Evolutionary conservation across 345 rosid genomes (phyloP).

Genomic region (Bretschneidera sinensis): DNA sequence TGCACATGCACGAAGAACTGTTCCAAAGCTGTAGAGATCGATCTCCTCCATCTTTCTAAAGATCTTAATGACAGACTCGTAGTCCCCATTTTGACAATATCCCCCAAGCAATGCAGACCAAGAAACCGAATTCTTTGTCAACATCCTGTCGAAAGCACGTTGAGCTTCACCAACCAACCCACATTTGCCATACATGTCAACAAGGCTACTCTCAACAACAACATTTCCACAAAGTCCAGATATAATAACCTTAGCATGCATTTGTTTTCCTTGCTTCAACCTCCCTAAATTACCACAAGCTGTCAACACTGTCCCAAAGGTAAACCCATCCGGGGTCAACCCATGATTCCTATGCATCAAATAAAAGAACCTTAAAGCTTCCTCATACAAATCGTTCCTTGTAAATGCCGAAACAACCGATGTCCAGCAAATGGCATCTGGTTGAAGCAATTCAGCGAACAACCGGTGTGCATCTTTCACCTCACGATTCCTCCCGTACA

Average conservation of each 20-base stretch:
- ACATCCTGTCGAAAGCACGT: slow-evolving; percentile 63
- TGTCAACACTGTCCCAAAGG: slow-evolving; percentile 67
- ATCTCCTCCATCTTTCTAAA: slow-evolving; percentile 45
- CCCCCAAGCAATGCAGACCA: slow-evolving; percentile 81
- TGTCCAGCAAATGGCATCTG: slow-evolving; percentile 82
- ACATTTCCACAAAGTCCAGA: slow-evolving; percentile 55
- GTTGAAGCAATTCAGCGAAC: slow-evolving; percentile 73
- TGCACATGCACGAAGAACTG: slow-evolving; percentile 78
- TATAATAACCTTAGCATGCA: slow-evolving; percentile 58
- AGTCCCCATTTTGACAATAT: slow-evolving; percentile 70
- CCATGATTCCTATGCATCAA: slow-evolving; percentile 46
- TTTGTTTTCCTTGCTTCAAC: slow-evolving; percentile 71
- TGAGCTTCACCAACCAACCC: slow-evolving; percentile 49
- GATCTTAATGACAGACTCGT: slow-evolving; percentile 53
- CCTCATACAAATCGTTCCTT: slow-evolving; percentile 53
- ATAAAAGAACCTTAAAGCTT: slow-evolving; percentile 51
- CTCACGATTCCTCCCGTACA: slow-evolving; percentile 58
- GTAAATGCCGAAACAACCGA: slow-evolving; percentile 60
- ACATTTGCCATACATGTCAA: slow-evolving; percentile 96
- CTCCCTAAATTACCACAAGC: slow-evolving; percentile 77
- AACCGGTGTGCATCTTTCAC: slow-evolving; percentile 43
- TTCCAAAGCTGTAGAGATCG: slow-evolving; percentile 80
- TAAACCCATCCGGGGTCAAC: slow-evolving; percentile 58
- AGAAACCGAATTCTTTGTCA: slow-evolving; percentile 59
- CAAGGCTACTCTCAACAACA: slow-evolving; percentile 71